These are phyloP conservation scores for Chrysophaeum taylorii DNA, from an alignment of 352 stramenopile genomes.

Conservation along the genomic window DNA sequence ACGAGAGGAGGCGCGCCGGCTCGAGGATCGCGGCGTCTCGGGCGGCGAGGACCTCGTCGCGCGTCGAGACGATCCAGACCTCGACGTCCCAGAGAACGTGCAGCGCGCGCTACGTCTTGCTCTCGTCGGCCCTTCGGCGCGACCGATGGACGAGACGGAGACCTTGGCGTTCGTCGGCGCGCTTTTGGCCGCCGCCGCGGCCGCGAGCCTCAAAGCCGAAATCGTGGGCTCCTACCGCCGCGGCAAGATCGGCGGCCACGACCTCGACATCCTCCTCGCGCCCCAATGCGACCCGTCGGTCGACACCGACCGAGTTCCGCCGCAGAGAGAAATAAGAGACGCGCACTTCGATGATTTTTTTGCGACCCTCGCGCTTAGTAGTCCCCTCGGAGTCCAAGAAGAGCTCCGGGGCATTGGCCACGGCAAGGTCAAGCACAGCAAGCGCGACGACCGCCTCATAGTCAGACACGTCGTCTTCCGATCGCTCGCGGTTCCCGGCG, in stretches of 20 bases:
- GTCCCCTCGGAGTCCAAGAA: too few species aligned
- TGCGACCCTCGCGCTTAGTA: too few species aligned
- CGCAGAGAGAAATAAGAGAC: too few species aligned
- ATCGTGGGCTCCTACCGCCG: background rate
- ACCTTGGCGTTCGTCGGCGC: background rate
- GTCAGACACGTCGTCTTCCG: background rate
- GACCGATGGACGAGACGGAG: background rate
- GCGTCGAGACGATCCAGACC: background rate
- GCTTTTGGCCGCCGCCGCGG: background rate
- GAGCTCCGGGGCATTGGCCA: too few species aligned
- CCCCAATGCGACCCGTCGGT: background rate
- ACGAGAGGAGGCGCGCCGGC: background rate
- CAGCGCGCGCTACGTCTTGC: too few species aligned
- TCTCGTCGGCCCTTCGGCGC: too few species aligned
- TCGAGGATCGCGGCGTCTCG: background rate
- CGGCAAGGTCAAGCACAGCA: too few species aligned
- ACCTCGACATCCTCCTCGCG: background rate
- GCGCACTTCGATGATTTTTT: too few species aligned
- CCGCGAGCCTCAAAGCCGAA: background rate
- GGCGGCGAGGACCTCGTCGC: background rate
- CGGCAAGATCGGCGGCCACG: slow-evolving; percentile 2
- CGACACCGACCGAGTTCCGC: too few species aligned
- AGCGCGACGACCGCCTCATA: too few species aligned
- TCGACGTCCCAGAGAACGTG: too few species aligned
- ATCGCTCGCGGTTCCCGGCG: background rate